Evolutionary conservation across 2,329 filamentous ascomycete species (phyloP), one percentile per base, ranked within the genome.

Genomic region (Sporothrix brunneoviolacea): DNA sequence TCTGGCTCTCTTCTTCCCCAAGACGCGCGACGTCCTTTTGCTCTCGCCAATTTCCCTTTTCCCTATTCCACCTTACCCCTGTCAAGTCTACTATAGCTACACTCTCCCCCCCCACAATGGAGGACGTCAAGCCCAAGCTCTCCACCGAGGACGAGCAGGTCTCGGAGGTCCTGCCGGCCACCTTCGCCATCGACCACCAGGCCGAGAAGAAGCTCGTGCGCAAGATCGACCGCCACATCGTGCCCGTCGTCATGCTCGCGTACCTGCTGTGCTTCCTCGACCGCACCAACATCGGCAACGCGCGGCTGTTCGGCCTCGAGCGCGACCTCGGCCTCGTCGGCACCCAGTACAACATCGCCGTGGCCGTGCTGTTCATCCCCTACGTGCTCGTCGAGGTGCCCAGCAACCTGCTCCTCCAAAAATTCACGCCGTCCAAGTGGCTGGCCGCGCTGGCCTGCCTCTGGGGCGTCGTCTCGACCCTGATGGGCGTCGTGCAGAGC

Each of bases 261-360:
- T 56, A 32, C 52, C 24, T 53, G 4, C 12, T 48, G 18, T 39
- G 32, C 13, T 51, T 48, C n/a, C 9, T 52, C 3, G 50, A 52
- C 50, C 47, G 47, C 22, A 82, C 86, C 48, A 88, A 88, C 61
- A 88, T 89, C 55, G 82, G 83, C 48, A 87, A 87, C 67, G 83
- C 83, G 15, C 72, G 77, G 5, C 70, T 87, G 4, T 85, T 84
- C 58, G 73, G 75, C 1, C 59, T 89, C 43, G 79, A 85, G 63
- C 65, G 73, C 48, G 83, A 86, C 55, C 70, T 88, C 4, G 69
- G 73, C 13, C 67, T 89, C 54, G 63, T 64, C 28, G 74, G 76
- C n/a, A 74, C 77, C 51, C 82, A 89, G 61, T 91, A 85, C 62
- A 84, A 91, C 61, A 74, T 80, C 24, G 75, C 78, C 19, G 79